Evolutionary conservation across 2,329 filamentous ascomycete species (phyloP), one percentile per base, ranked within the genome.

Genomic region (Periconia sp.): DNA sequence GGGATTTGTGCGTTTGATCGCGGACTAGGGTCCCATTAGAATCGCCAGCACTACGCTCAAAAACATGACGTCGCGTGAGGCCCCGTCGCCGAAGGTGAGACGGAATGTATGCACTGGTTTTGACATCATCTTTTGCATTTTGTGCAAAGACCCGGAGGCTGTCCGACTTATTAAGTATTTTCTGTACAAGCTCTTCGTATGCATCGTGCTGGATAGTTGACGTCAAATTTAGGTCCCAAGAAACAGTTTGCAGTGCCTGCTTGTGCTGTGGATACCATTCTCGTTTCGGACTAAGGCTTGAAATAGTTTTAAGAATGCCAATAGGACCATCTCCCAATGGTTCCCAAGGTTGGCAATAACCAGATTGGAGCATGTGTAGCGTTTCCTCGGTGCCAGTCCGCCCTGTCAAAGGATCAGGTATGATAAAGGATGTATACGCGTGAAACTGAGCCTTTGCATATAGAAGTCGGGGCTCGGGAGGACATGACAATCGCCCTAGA

Each of bases 361-460:
- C 82, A 0, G 83, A 82, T 2, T 67, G 60, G 0, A 88, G 69
- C 27, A 75, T 77, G 1, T 76, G 68, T 0, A 85, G 54, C 0
- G 84, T 80, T 65, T 88, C 85, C 61, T 89, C 86, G 0, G 78
- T 80, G 0, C 87, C 87, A 0, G 84, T 88, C 0, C 79, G 75
- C 0, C 77, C 72, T 0, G 85, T 88, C 0, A 89, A 74, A 0
- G 75, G 69, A 61, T 89, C 87, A 0, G 82, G 79, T 0, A 88
- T 35, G 0, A 79, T 60, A 31, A 80, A 83, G 0, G 85, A 86
- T 0, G 86, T 89, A 5, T 79, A 69, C 0, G 85, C 86, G 61
- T 90, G 86, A 1, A 85, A 65, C 3, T 79, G 67, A 0, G 84
- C 85, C 59, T 85, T 87, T 1, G 73, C 73, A 51, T 85, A 86